Percentiles rank a stretch among this genome's conserved stretches.
Conservation (phyloP, 805 yeast genomes). For the Starmerella geochares region DNA sequence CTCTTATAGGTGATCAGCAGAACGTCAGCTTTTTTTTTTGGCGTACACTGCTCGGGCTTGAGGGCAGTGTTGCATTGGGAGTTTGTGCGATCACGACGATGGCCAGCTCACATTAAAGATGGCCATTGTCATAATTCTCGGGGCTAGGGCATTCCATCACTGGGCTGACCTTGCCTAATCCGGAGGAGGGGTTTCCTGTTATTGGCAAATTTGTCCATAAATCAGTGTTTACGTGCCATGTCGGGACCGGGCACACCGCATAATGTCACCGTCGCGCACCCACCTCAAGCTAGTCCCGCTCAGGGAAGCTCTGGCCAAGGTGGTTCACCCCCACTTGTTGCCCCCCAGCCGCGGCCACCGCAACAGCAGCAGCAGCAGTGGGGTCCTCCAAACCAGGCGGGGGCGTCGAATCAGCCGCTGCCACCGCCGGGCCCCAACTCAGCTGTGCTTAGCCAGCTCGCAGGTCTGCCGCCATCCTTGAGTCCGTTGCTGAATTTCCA, state of each 20-base stretch:
- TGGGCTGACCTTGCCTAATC: constrained; percentile 7
- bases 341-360: neutral
- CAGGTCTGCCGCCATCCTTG: neutral
- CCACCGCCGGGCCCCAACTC: neutral
- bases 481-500: neutral
- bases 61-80: neutral
- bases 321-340: neutral
- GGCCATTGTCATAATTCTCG: too few species aligned
- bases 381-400: neutral
- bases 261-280: neutral
- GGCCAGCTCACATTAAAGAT: too few species aligned
- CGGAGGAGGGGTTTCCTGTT: constrained; percentile 10
- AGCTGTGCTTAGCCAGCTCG: neutral
- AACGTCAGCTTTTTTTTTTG: too few species aligned
- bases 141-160: constrained; percentile 2
- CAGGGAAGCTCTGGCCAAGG: neutral
- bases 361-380: neutral
- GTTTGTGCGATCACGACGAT: too few species aligned
- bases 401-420: neutral
- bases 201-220: constrained; percentile 2
- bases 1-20: neutral
- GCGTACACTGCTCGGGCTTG: too few species aligned
- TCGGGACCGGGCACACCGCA: neutral
- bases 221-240: neutral
- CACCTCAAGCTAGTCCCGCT: neutral